These are phyloP conservation scores for Pouteria campechiana DNA, from an alignment of 179 eudicot species.

Conservation along the genomic window DNA sequence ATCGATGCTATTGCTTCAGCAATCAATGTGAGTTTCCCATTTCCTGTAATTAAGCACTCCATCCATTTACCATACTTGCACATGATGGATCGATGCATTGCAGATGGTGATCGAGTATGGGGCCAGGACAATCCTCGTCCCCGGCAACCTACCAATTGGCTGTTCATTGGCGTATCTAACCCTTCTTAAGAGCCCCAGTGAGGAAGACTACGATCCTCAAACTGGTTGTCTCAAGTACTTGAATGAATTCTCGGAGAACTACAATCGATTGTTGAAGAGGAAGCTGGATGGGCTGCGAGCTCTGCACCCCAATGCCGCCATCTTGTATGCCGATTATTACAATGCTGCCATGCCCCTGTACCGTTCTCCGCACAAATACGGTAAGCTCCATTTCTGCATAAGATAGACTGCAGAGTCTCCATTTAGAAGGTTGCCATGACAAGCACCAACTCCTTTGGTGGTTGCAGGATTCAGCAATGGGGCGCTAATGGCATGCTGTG, in stretches of 20 bases:
- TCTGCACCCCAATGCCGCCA: constrained; percentile 16
- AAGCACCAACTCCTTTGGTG: too few species aligned
- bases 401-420: too few species aligned
- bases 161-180: constrained; percentile 20
- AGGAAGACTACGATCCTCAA: constrained; percentile 18
- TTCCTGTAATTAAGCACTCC: too few species aligned
- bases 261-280: constrained; percentile 20
- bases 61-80: too few species aligned
- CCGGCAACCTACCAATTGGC: constrained; percentile 32
- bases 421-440: too few species aligned
- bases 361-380: constrained; percentile 17
- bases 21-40: constrained; percentile 19
- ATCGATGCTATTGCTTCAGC: constrained; percentile 11
- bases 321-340: constrained; percentile 37
- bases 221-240: constrained; percentile 25
- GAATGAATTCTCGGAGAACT: constrained; percentile 19
- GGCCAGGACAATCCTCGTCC: constrained; percentile 26
- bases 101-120: constrained; percentile 39
- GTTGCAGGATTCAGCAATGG: constrained; percentile 21
- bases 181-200: neutral
- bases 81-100: too few species aligned
- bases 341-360: constrained; percentile 22
- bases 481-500: constrained; percentile 26
- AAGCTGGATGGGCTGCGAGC: constrained; percentile 12
- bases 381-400: constrained; percentile 20